Percentiles rank a stretch among this genome's conserved stretches.
Evolutionary conservation across 176 grass and related monocot species (phyloP).

Genomic region (Oropetium thomaeum): DNA sequence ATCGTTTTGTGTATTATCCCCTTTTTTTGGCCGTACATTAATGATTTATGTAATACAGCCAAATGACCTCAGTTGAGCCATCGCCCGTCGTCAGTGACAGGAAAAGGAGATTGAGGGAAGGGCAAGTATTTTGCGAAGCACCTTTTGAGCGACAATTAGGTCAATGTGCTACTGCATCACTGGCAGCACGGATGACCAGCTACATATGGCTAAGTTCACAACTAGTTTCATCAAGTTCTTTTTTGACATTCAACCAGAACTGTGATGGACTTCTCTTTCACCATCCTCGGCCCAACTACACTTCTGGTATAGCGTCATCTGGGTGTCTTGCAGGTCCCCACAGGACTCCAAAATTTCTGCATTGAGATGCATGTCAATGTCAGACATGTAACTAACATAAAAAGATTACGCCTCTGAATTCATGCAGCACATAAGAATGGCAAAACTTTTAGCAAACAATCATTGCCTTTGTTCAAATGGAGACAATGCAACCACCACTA

Average conservation of each 20-base stretch:
- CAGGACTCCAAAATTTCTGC: conserved; percentile 24
- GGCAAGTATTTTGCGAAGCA: conserved; percentile 14
- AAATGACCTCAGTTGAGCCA: conserved; percentile 17
- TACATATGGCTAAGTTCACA: not conserved
- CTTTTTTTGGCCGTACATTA: not conserved
- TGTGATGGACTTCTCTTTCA: not conserved
- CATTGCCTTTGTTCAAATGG: conserved; percentile 31
- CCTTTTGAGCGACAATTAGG: not conserved
- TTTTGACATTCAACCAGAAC: not conserved
- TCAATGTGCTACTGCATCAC: conserved; percentile 16
- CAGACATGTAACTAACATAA: not conserved
- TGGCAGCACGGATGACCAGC: not conserved
- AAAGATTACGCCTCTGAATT: not conserved
- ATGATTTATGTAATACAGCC: conserved; percentile 3
- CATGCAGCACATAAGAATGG: not conserved
- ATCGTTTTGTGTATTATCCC: not conserved
- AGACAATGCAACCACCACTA: conserved; percentile 36
- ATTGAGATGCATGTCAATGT: not conserved
- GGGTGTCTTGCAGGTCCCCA: not conserved
- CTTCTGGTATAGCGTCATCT: conserved; percentile 2
- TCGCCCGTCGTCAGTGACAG: conserved; percentile 9
- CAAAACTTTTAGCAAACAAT: not conserved
- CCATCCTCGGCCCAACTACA: not conserved
- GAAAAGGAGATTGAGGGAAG: not conserved
- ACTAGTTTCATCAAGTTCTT: not conserved